A percentile compares a stretch with the other conserved stretches of the same genome.
Conservation (phyloP, 352 stramenopile genomes). For the Phytophthora pseudosyringae region DNA sequence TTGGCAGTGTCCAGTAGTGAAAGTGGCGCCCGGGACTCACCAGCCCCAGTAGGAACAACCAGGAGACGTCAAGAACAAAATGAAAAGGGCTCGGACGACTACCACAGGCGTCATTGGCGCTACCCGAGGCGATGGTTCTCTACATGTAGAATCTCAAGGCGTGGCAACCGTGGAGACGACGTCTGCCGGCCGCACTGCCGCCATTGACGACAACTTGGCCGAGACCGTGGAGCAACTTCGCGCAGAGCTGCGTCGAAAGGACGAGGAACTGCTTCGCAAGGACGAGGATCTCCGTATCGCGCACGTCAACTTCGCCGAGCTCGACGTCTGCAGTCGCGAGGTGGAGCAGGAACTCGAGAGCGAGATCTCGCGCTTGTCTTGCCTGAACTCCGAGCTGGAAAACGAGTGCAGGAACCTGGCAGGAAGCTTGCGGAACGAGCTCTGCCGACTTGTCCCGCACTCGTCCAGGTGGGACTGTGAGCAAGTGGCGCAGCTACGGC, state of each 20-base stretch:
- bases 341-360: constrained; percentile 48
- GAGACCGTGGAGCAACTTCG: constrained; percentile 3
- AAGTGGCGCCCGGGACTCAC: not conserved
- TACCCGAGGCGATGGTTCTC: not conserved
- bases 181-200: not conserved
- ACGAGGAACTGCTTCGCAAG: constrained; percentile 8
- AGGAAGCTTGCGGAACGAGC: not conserved
- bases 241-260: not conserved
- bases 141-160: no score
- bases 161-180: not conserved
- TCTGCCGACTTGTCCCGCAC: not conserved
- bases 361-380: constrained; percentile 30
- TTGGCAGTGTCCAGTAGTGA: not conserved
- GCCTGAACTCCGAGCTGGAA: constrained; percentile 35
- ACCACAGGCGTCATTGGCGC: not conserved
- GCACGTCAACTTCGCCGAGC: constrained; percentile 17
- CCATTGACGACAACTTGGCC: not conserved
- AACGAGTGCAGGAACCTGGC: constrained; percentile 11
- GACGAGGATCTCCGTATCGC: not conserved
- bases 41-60: not conserved
- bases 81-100: not conserved
- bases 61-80: not conserved
- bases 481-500: constrained; percentile 39
- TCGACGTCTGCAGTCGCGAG: constrained; percentile 35
- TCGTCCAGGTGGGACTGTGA: constrained; percentile 27